phyloP scores from a whole-genome alignment of 306 rosid species.

The Aeschynomene evenia region DNA sequence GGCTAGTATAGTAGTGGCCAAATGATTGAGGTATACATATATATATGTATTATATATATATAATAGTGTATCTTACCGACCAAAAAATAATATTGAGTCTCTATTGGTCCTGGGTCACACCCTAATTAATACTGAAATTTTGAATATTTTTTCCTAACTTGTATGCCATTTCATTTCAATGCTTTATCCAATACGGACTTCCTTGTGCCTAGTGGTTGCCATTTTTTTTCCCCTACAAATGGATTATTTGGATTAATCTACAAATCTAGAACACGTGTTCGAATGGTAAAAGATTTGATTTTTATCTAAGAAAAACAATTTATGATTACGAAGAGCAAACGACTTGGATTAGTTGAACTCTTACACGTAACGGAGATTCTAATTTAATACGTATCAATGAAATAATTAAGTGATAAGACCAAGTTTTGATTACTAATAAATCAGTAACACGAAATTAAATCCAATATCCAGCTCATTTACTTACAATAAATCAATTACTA shows the following conservation, averaged over 20 bases:
- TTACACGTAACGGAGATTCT: background rate
- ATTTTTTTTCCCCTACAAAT: background rate
- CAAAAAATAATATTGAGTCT: background rate
- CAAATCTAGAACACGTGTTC: constrained; percentile 2
- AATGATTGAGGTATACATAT: constrained; percentile 32
- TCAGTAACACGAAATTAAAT: too few relatives aligned
- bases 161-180: background rate
- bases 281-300: background rate
- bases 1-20: constrained; percentile 37
- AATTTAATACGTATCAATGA: background rate
- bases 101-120: constrained; percentile 28
- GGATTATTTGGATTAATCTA: background rate
- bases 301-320: background rate
- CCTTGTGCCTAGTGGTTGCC: background rate
- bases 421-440: too few relatives aligned
- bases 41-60: too few relatives aligned
- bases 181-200: background rate
- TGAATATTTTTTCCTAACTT: constrained; percentile 1
- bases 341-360: background rate
- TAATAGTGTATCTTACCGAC: background rate
- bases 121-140: background rate
- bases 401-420: too few relatives aligned
- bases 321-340: background rate
- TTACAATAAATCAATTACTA: background rate
- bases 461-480: background rate